These are phyloP conservation scores for Aureobasidium sp. DNA, from an alignment of 2,329 filamentous ascomycete genomes.

Conservation along the genomic window DNA sequence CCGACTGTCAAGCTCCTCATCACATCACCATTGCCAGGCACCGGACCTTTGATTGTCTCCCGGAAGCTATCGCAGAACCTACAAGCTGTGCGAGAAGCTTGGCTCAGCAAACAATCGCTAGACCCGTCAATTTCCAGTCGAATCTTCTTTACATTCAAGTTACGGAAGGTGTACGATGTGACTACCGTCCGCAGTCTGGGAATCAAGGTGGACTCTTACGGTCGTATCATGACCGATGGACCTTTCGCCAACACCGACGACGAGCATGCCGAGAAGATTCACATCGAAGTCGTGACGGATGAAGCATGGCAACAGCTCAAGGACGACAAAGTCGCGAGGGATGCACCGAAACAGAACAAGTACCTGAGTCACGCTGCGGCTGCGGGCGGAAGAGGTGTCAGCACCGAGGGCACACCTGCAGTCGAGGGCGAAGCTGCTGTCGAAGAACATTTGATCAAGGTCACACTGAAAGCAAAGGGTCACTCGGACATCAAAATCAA, in stretches of 20 bases:
- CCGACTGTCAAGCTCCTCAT: constrained; percentile 59
- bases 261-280: constrained; percentile 52
- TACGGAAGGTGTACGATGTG: constrained; percentile 64
- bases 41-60: constrained; percentile 55
- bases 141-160: constrained; percentile 74
- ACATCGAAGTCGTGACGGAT: constrained; percentile 70
- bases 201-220: constrained; percentile 43
- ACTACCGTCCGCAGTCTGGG: constrained; percentile 66
- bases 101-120: constrained; percentile 50
- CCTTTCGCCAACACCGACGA: constrained; percentile 45
- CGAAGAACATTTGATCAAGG: constrained; percentile 31
- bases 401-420: constrained; percentile 18
- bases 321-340: constrained; percentile 36
- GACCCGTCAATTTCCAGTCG: constrained; percentile 42
- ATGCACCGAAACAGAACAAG: neutral
- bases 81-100: constrained; percentile 59
- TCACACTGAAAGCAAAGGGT: constrained; percentile 48
- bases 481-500: constrained; percentile 45
- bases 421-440: constrained; percentile 21
- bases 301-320: constrained; percentile 50
- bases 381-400: constrained; percentile 17
- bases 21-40: constrained; percentile 56
- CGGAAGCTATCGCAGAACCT: constrained; percentile 63
- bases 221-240: constrained; percentile 31
- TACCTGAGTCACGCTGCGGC: neutral